A percentile compares a stretch with the other conserved stretches of the same genome.
Conservation (phyloP, 129 eudicot genomes). For the Saposhnikovia divaricata region DNA sequence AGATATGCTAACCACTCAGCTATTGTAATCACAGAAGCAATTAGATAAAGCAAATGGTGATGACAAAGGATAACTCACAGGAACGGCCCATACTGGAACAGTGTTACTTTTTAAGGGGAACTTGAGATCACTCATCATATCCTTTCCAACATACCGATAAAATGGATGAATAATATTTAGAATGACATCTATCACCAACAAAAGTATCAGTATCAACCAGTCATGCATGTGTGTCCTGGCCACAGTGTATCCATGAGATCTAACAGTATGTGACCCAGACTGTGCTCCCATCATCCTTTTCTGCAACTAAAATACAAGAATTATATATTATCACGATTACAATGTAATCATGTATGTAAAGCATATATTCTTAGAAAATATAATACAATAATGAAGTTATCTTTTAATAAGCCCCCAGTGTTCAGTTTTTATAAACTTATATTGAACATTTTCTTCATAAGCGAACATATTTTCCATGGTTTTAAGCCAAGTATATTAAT, state of each 20-base stretch:
- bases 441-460: not conserved
- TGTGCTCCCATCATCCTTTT: slow-evolving; percentile 33
- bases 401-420: not conserved
- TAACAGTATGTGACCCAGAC: slow-evolving; percentile 37
- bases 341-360: not conserved
- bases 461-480: not conserved
- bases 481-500: not conserved
- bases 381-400: not conserved
- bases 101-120: slow-evolving; percentile 68
- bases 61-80: slow-evolving; percentile 34
- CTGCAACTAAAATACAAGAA: slow-evolving; percentile 20
- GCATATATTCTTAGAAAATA: not conserved
- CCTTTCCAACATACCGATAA: slow-evolving; percentile 76
- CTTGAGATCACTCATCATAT: slow-evolving; percentile 81
- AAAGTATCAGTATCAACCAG: slow-evolving; percentile 61
- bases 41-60: slow-evolving; percentile 6
- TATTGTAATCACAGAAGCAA: not conserved
- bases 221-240: slow-evolving; percentile 70
- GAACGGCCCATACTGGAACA: slow-evolving; percentile 65
- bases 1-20: not conserved
- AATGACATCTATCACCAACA: slow-evolving; percentile 27
- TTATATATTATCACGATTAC: not conserved
- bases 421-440: not conserved
- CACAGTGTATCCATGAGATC: slow-evolving; percentile 61
- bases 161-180: slow-evolving; percentile 55